Conservation (phyloP, 768 basidiomycete genomes). For the Russula earlei region DNA sequence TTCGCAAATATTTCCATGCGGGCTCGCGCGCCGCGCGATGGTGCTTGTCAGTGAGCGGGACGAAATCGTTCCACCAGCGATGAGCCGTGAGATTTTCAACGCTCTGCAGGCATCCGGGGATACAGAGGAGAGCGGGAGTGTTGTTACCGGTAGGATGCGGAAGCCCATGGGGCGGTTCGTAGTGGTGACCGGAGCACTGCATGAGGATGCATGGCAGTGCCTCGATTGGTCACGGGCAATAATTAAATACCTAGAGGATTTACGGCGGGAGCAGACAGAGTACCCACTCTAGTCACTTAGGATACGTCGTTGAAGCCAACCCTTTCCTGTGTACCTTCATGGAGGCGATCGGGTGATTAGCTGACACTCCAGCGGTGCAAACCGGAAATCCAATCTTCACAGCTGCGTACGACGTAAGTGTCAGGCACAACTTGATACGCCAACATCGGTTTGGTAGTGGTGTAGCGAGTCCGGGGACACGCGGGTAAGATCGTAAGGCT, state of each 20-base stretch:
- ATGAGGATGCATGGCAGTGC: constrained; percentile 33
- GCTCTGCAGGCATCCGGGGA: not conserved
- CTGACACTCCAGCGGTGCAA: no score
- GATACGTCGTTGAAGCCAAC: no score
- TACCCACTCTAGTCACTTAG: not conserved
- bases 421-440: no score
- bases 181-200: constrained; percentile 28
- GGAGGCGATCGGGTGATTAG: no score
- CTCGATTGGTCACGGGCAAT: constrained; percentile 26
- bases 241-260: constrained; percentile 20
- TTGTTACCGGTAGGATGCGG: not conserved
- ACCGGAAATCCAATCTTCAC: no score
- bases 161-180: constrained; percentile 17
- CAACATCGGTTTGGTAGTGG: no score
- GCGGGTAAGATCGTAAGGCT: no score
- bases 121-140: not conserved
- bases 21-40: constrained; percentile 25
- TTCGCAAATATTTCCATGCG: constrained; percentile 5
- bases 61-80: constrained; percentile 36
- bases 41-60: constrained; percentile 36
- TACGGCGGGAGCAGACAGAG: not conserved
- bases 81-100: constrained; percentile 28
- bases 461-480: no score
- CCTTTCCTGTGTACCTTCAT: no score
- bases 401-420: no score